Evolutionary conservation across 2,329 filamentous ascomycete genomes (phyloP).

Genomic region (Fusarium dimerum): DNA sequence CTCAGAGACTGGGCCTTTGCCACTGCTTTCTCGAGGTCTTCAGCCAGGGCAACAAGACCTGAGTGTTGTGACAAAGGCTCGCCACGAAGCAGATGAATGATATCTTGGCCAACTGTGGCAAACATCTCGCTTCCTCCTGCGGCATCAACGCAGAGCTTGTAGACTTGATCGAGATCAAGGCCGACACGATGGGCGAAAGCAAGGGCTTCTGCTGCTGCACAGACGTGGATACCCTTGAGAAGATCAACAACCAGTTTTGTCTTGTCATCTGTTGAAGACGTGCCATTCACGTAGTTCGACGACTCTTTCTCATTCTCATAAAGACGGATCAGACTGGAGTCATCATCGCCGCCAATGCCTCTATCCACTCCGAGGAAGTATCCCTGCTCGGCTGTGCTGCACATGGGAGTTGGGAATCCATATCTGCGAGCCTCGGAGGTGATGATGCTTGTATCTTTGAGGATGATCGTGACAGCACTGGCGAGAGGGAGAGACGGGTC

Average conservation of each 20-base stretch:
- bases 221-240: conserved; percentile 14
- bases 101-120: conserved; percentile 4
- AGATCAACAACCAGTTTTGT: conserved; percentile 9
- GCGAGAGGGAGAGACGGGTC: conserved; percentile 54
- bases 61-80: neutral
- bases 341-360: conserved; percentile 41
- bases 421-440: conserved; percentile 62
- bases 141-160: conserved; percentile 15
- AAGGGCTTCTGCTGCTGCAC: conserved; percentile 14
- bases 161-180: conserved; percentile 14
- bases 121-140: conserved; percentile 14
- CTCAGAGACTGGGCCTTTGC: conserved; percentile 13
- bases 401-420: conserved; percentile 62
- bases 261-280: neutral
- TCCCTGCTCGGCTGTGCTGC: conserved; percentile 63
- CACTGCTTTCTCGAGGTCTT: conserved; percentile 9
- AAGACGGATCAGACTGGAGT: conserved; percentile 9
- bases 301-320: conserved; percentile 10
- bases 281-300: neutral
- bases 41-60: conserved; percentile 1
- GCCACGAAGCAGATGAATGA: conserved; percentile 7
- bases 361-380: conserved; percentile 61
- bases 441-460: conserved; percentile 67
- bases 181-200: conserved; percentile 15
- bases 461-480: conserved; percentile 60